phyloP scores from a whole-genome alignment of 2,329 filamentous ascomycete genomes.

The Hypoxylon sp. region DNA sequence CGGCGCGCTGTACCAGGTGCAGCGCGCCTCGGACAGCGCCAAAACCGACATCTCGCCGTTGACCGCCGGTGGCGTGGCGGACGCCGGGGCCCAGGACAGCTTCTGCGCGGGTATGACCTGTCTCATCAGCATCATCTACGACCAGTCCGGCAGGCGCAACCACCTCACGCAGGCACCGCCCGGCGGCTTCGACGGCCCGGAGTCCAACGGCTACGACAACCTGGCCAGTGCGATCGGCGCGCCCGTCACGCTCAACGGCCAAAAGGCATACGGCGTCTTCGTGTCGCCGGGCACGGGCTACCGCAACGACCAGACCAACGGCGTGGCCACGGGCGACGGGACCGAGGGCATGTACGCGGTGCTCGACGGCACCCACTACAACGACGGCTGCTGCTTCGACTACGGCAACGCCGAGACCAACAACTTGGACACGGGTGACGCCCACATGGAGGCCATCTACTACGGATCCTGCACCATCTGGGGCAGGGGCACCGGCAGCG shows the following conservation, averaged over 20 bases:
- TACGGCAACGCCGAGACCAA: constrained; percentile 65
- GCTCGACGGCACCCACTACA: constrained; percentile 67
- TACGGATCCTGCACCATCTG: constrained; percentile 63
- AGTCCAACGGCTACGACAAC: constrained; percentile 65
- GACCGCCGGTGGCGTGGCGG: constrained; percentile 67
- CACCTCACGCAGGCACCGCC: constrained; percentile 69
- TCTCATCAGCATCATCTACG: constrained; percentile 70
- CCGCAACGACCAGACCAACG: constrained; percentile 62
- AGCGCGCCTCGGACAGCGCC: constrained; percentile 60
- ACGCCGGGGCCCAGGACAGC: constrained; percentile 65
- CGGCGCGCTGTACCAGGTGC: constrained; percentile 66
- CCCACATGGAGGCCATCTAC: constrained; percentile 75
- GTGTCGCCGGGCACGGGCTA: constrained; percentile 69
- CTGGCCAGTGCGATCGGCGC: constrained; percentile 66
- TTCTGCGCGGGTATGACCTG: constrained; percentile 70
- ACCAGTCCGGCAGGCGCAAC: constrained; percentile 69
- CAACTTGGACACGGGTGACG: constrained; percentile 62
- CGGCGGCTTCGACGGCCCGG: constrained; percentile 64
- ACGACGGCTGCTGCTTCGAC: constrained; percentile 64
- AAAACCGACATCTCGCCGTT: constrained; percentile 59
- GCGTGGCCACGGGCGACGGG: constrained; percentile 62
- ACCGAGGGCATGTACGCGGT: constrained; percentile 68
- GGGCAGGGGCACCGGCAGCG: constrained; percentile 64
- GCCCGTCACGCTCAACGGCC: constrained; percentile 66
- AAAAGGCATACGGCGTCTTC: constrained; percentile 71